Conservation (phyloP, 768 basidiomycete genomes). For the Rhodotorula babjevae region DNA sequence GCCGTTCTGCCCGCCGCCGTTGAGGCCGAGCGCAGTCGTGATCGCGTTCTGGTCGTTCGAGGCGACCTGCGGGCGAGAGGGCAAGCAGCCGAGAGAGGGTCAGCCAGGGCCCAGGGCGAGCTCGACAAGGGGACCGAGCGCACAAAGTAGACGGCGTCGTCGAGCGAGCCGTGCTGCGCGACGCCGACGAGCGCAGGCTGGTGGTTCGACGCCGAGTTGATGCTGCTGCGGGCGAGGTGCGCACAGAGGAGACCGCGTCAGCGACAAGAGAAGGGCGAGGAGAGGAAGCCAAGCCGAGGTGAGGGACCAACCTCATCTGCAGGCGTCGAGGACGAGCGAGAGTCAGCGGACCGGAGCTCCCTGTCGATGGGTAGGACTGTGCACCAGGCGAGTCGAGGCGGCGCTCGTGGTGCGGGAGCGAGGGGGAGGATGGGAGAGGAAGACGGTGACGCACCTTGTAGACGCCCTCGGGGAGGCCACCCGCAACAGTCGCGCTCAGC, state of each 20-base stretch:
- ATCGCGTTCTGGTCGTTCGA: conserved; percentile 4
- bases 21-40: neutral
- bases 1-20: neutral
- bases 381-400: no score
- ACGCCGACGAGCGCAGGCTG: conserved; percentile 50
- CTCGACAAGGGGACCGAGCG: neutral
- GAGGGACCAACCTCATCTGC: conserved; percentile 16
- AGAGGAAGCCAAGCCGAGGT: neutral
- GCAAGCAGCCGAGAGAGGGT: neutral
- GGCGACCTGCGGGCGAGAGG: neutral
- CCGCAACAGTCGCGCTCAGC: conserved; percentile 54
- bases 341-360: neutral
- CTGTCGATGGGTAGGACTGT: no score
- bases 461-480: conserved; percentile 57
- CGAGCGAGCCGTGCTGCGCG: conserved; percentile 60
- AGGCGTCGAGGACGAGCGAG: neutral
- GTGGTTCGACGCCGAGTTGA: conserved; percentile 59
- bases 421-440: neutral
- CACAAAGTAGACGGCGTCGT: conserved; percentile 57
- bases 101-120: no score
- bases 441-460: conserved; percentile 54
- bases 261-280: neutral
- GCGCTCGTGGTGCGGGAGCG: neutral
- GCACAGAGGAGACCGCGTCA: no score
- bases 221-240: conserved; percentile 40